Conservation (phyloP, 2,329 filamentous ascomycete species). For the Ophiostoma piceae region DNA sequence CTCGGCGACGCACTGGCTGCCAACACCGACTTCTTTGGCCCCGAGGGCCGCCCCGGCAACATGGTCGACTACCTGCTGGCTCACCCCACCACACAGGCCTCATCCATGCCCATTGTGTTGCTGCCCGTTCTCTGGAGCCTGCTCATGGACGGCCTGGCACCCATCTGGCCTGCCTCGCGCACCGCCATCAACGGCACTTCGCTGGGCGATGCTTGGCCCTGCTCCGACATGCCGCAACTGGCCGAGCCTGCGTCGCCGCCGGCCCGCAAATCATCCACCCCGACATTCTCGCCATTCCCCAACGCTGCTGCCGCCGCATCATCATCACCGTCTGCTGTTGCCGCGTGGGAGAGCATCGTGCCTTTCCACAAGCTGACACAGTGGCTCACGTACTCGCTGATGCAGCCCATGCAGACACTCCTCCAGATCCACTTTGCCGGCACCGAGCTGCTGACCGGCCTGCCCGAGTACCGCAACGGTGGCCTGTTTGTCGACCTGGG, state of each 20-base stretch:
- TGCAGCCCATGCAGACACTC: slow-evolving; percentile 56
- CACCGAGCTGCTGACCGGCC: slow-evolving; percentile 73
- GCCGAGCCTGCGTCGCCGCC: slow-evolving; percentile 18
- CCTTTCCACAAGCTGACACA: slow-evolving; percentile 70
- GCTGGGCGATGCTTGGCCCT: slow-evolving; percentile 92
- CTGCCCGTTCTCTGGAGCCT: slow-evolving; percentile 86
- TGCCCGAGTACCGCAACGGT: slow-evolving; percentile 90
- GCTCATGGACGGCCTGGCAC: slow-evolving; percentile 77
- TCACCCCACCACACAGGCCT: slow-evolving; percentile 82
- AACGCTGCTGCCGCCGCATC: slow-evolving; percentile 29
- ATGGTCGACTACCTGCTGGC: slow-evolving; percentile 94
- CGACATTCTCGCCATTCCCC: slow-evolving; percentile 48
- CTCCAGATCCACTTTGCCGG: slow-evolving; percentile 49
- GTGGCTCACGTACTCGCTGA: slow-evolving; percentile 89
- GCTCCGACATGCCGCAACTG: slow-evolving; percentile 66
- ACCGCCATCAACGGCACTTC: slow-evolving; percentile 82
- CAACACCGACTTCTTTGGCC: slow-evolving; percentile 78
- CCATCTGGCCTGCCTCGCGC: slow-evolving; percentile 84
- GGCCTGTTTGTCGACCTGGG: slow-evolving; percentile 82
- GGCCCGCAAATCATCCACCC: slow-evolving; percentile 39
- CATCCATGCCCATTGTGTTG: slow-evolving; percentile 79
- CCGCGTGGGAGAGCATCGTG: slow-evolving; percentile 73
- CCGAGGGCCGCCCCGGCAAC: slow-evolving; percentile 79
- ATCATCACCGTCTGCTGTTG: slow-evolving; percentile 38
- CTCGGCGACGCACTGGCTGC: slow-evolving; percentile 68